phyloP scores from a whole-genome alignment of 2,329 filamentous ascomycete genomes.

The Cordyceps fumosorosea region DNA sequence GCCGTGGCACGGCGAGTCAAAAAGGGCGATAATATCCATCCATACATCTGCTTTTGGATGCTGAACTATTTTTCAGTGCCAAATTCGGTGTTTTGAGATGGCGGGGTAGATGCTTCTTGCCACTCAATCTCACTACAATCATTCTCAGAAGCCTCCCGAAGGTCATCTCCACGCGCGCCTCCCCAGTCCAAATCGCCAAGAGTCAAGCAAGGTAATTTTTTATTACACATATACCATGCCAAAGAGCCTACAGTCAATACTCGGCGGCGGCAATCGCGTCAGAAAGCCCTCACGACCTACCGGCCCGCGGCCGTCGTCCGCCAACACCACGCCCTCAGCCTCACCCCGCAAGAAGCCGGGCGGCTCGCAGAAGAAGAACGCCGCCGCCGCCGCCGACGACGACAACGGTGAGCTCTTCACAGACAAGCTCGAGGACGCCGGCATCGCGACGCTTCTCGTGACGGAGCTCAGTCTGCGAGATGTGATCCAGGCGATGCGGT shows the following conservation, averaged over 20 bases:
- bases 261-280: conserved; percentile 31
- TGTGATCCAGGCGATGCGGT: conserved; percentile 57
- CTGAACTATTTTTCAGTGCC: background rate
- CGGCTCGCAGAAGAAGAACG: conserved; percentile 8
- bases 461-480: conserved; percentile 52
- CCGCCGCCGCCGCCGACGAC: conserved; percentile 15
- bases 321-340: conserved; percentile 6
- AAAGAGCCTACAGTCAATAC: conserved; percentile 31
- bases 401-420: conserved; percentile 26
- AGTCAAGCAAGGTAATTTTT: background rate
- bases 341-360: conserved; percentile 11
- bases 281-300: conserved; percentile 24
- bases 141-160: too few species aligned
- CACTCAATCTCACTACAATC: background rate
- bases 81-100: background rate
- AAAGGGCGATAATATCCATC: too few species aligned
- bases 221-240: conserved; percentile 20
- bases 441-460: conserved; percentile 48
- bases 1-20: background rate
- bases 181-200: background rate
- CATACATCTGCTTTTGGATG: background rate
- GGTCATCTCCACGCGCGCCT: too few species aligned
- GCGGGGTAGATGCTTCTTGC: background rate
- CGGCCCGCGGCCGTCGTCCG: background rate
- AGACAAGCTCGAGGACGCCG: conserved; percentile 53